These are phyloP conservation scores for Salix dunnii DNA, from an alignment of 345 rosid genomes.

Conservation along the genomic window DNA sequence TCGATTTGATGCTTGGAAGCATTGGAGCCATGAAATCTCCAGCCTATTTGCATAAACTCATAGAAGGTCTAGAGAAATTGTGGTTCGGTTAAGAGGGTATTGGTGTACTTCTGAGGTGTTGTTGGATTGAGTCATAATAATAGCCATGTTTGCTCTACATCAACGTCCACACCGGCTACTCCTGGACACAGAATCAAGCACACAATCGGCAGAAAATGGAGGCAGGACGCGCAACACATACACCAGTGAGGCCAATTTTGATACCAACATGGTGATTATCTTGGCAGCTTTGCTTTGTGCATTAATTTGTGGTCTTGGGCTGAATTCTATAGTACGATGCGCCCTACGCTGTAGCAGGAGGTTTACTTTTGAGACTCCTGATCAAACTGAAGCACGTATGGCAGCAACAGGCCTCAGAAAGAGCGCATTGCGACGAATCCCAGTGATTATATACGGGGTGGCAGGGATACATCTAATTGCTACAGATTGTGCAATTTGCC, in stretches of 20 bases:
- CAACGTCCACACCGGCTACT: slow-evolving; percentile 46
- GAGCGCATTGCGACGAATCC: slow-evolving; percentile 21
- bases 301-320: slow-evolving; percentile 22
- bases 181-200: slow-evolving; percentile 26
- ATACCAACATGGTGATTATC: slow-evolving; percentile 28
- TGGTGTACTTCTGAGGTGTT: not conserved
- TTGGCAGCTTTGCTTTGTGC: slow-evolving; percentile 30
- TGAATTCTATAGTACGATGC: slow-evolving; percentile 25
- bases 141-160: slow-evolving; percentile 17
- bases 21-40: slow-evolving; percentile 9
- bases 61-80: not conserved
- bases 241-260: slow-evolving; percentile 40
- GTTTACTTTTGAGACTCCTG: slow-evolving; percentile 15
- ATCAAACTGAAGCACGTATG: slow-evolving; percentile 8
- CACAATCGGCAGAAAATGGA: slow-evolving; percentile 23
- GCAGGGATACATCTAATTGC: not conserved
- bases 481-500: slow-evolving; percentile 29
- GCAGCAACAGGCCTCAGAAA: slow-evolving; percentile 23
- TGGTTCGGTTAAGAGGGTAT: not conserved
- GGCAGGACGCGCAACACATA: slow-evolving; percentile 21
- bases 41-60: slow-evolving; percentile 16
- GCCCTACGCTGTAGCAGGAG: slow-evolving; percentile 26
- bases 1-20: slow-evolving; percentile 30
- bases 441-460: slow-evolving; percentile 20
- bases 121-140: not conserved